Conservation (phyloP, 2,329 filamentous ascomycete genomes). For the Lasiodiplodia theobromae region DNA sequence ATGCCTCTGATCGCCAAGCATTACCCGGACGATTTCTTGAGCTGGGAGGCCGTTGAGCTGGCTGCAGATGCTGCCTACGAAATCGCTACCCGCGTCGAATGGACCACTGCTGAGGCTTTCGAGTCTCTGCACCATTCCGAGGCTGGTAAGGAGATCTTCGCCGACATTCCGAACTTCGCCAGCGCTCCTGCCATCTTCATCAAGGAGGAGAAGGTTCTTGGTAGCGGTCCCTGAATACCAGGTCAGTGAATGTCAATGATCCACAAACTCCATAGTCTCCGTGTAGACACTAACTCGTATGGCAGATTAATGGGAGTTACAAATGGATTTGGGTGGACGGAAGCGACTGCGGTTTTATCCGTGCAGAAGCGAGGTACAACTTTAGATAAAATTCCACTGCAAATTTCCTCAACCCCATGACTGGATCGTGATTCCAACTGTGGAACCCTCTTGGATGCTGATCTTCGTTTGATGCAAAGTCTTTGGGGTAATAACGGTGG, state of each 20-base stretch:
- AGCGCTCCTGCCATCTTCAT: background rate
- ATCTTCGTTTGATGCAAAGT: no score
- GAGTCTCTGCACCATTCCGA: background rate
- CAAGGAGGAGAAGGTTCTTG: background rate
- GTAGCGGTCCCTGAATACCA: background rate
- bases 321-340: no score
- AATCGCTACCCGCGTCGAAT: background rate
- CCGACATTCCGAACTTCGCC: background rate
- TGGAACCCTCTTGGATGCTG: no score
- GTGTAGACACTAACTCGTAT: no score
- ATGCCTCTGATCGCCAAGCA: background rate
- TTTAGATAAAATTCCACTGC: no score
- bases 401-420: no score
- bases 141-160: background rate
- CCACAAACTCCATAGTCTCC: rapidly evolving
- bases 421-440: no score
- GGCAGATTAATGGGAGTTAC: no score
- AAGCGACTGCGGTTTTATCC: no score
- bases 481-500: no score
- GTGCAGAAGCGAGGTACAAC: no score
- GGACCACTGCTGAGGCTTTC: background rate
- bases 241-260: no score
- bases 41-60: background rate
- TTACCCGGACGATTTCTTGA: background rate
- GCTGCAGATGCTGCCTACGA: background rate